These are phyloP conservation scores for Nakataea oryzae DNA, from an alignment of 2,329 filamentous ascomycete genomes.

Conservation along the genomic window DNA sequence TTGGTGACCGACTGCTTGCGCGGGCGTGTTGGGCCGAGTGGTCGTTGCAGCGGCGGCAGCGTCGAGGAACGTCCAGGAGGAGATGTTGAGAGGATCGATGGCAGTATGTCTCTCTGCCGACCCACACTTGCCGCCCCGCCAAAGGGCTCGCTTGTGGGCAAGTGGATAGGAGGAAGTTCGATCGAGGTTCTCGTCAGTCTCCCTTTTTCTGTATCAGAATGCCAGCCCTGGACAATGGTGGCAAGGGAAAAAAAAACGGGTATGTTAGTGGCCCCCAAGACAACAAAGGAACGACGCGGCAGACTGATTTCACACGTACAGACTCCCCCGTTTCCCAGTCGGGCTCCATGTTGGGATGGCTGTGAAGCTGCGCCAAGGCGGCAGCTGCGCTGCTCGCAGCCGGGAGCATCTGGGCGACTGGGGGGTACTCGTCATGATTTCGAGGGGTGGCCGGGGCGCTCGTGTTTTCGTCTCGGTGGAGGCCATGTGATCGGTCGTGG, in stretches of 20 bases:
- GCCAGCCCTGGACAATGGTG: slow-evolving; percentile 45
- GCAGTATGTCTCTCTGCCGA: slow-evolving; percentile 64
- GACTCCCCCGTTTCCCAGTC: slow-evolving; percentile 70
- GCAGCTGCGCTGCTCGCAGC: slow-evolving; percentile 67
- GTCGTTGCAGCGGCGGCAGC: slow-evolving; percentile 70
- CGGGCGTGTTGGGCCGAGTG: slow-evolving; percentile 59
- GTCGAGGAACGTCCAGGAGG: slow-evolving; percentile 83
- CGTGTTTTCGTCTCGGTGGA: slow-evolving; percentile 51
- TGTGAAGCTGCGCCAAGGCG: slow-evolving; percentile 72
- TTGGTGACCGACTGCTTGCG: slow-evolving; percentile 83
- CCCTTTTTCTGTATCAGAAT: slow-evolving; percentile 59
- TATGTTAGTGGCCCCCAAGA: background rate
- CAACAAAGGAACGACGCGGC: background rate
- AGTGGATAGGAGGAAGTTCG: slow-evolving; percentile 61
- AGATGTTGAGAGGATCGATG: slow-evolving; percentile 71
- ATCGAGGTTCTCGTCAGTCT: slow-evolving; percentile 57
- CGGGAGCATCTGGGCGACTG: slow-evolving; percentile 47
- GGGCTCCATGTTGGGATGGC: slow-evolving; percentile 57
- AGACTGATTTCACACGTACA: slow-evolving; percentile 3
- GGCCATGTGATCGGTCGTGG: slow-evolving; percentile 46
- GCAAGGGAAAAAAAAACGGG: background rate
- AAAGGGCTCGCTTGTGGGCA: slow-evolving; percentile 61
- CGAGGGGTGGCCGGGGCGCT: slow-evolving; percentile 60
- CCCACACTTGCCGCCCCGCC: slow-evolving; percentile 38
- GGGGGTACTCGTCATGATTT: slow-evolving; percentile 56